Percentiles rank a stretch among this genome's conserved stretches.
Conservation (phyloP, 2,329 filamentous ascomycete species). For the Pseudophaeomoniella oleicola region DNA sequence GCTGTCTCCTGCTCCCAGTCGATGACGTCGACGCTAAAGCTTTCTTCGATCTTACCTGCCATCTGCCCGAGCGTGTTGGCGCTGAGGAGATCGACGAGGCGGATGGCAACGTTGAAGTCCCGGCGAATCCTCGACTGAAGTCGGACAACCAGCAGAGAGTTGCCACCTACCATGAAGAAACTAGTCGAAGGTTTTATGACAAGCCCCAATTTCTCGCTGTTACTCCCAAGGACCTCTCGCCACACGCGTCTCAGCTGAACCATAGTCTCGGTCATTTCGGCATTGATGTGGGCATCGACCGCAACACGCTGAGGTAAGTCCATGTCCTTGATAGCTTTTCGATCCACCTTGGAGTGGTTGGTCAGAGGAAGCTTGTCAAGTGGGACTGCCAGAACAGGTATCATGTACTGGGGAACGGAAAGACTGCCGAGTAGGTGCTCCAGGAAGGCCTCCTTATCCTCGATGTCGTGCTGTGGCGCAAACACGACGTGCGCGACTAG, state of each 20-base stretch:
- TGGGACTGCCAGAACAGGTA: conserved; percentile 15
- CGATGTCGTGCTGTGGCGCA: conserved; percentile 1
- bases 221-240: neutral
- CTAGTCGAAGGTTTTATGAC: neutral
- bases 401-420: conserved; percentile 22
- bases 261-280: neutral
- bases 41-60: conserved; percentile 17
- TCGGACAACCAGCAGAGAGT: conserved; percentile 14
- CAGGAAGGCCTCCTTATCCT: conserved; percentile 5
- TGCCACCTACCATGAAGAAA: conserved; percentile 5
- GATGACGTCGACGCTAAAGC: conserved; percentile 10
- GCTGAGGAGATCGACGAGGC: conserved; percentile 23
- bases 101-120: conserved; percentile 16
- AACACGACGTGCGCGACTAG: conserved; percentile 23
- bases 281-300: neutral
- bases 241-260: conserved; percentile 1
- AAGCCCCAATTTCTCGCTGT: neutral
- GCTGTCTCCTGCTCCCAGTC: conserved; percentile 25
- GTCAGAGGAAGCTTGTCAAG: conserved; percentile 15
- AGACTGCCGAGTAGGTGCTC: conserved; percentile 11
- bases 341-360: conserved; percentile 16
- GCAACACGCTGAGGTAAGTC: neutral
- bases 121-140: conserved; percentile 22
- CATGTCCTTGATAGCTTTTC: conserved; percentile 9
- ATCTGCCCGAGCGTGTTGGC: conserved; percentile 24